Conservation (phyloP, 2,329 filamentous ascomycete genomes). For the Ascochyta fabae region DNA sequence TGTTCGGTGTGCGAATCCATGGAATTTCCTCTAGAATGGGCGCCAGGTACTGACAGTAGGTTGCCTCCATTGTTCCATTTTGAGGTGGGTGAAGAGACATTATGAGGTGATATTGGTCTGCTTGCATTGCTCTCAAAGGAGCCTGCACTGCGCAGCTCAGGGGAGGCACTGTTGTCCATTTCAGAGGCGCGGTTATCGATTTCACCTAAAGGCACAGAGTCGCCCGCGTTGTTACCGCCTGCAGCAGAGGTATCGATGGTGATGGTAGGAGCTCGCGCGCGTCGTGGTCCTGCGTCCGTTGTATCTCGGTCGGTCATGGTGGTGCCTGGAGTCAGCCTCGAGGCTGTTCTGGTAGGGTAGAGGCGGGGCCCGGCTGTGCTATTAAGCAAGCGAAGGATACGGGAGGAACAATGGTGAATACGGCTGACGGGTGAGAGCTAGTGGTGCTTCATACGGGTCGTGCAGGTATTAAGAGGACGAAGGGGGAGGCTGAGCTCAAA, state of each 20-base stretch:
- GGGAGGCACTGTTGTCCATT: conserved; percentile 29
- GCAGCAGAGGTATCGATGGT: conserved; percentile 61
- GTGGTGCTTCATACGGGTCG: neutral
- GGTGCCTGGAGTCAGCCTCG: conserved; percentile 26
- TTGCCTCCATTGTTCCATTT: conserved; percentile 62
- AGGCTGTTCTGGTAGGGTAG: conserved; percentile 14
- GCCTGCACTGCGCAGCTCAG: conserved; percentile 61
- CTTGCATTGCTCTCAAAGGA: conserved; percentile 71
- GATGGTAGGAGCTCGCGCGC: conserved; percentile 57
- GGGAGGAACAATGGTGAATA: conserved; percentile 37
- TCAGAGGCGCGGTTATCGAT: conserved; percentile 35
- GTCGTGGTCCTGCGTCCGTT: conserved; percentile 34
- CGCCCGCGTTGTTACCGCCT: conserved; percentile 43
- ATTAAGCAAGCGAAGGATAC: conserved; percentile 32
- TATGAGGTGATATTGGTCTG: conserved; percentile 70
- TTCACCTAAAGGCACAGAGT: conserved; percentile 44
- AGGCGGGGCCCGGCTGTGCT: conserved; percentile 26
- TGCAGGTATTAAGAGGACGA: neutral
- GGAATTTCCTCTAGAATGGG: conserved; percentile 69
- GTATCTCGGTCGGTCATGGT: conserved; percentile 42
- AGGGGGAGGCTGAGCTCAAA: conserved; percentile 6
- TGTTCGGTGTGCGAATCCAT: conserved; percentile 67
- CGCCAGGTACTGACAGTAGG: conserved; percentile 68
- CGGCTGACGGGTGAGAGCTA: conserved; percentile 38
- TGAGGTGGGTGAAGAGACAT: conserved; percentile 67